A percentile compares a stretch with the other conserved stretches of the same genome.
phyloP scores from a whole-genome alignment of 2,329 filamentous ascomycete species.

The Phyllosticta citriasiana region DNA sequence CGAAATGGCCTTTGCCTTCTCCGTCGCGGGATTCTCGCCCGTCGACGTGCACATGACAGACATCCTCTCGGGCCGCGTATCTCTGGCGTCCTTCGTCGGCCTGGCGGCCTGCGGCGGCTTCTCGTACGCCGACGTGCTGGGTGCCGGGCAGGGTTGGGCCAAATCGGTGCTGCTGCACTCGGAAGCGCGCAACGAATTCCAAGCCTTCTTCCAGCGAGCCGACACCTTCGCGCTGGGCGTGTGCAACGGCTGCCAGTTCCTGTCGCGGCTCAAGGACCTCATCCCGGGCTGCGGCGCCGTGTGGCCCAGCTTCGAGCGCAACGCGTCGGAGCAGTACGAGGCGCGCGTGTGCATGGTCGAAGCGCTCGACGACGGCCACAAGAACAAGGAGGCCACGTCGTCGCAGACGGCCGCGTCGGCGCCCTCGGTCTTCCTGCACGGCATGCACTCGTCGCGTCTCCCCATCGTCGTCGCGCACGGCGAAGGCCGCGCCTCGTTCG shows the following conservation, averaged over 20 bases:
- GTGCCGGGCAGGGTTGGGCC: constrained; percentile 94
- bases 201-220: constrained; percentile 71
- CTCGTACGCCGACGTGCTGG: constrained; percentile 85
- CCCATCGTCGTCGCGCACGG: constrained; percentile 87
- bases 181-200: constrained; percentile 65
- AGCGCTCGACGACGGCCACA: constrained; percentile 57
- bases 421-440: constrained; percentile 74
- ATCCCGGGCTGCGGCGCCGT: constrained; percentile 65
- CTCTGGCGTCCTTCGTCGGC: constrained; percentile 73
- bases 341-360: constrained; percentile 78
- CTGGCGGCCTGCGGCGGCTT: constrained; percentile 95
- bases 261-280: constrained; percentile 69
- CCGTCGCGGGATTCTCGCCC: constrained; percentile 78
- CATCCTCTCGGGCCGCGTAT: constrained; percentile 66
- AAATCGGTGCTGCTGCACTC: constrained; percentile 82
- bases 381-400: constrained; percentile 26
- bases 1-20: constrained; percentile 98
- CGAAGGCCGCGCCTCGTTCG: constrained; percentile 65
- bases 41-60: constrained; percentile 97
- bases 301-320: constrained; percentile 83
- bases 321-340: constrained; percentile 82
- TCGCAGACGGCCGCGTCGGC: constrained; percentile 27
- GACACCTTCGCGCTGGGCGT: constrained; percentile 92
- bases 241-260: constrained; percentile 96
- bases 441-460: constrained; percentile 71